Percentiles rank a stretch among this genome's conserved stretches.
Evolutionary conservation across 2,329 filamentous ascomycete genomes (phyloP).

Genomic region (Hymenotorrendiella dingleyae): DNA sequence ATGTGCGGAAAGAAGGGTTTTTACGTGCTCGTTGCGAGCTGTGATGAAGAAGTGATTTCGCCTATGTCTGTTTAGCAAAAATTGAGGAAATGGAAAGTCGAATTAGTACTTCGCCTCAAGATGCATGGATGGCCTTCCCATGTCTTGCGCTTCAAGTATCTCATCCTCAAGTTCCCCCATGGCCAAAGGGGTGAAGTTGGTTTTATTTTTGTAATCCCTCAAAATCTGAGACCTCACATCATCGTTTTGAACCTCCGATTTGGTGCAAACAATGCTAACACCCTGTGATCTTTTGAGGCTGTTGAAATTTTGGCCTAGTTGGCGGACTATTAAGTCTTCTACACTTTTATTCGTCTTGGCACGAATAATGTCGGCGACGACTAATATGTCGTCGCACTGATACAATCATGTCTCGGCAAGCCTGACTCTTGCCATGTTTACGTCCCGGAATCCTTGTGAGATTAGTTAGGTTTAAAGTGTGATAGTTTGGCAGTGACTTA

Average conservation of each 20-base stretch:
- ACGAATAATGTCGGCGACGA: slow-evolving; percentile 11
- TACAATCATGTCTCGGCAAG: slow-evolving; percentile 12
- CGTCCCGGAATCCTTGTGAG: slow-evolving; percentile 11
- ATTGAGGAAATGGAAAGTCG: not conserved
- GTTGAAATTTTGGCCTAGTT: slow-evolving; percentile 11
- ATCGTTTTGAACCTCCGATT: slow-evolving; percentile 10
- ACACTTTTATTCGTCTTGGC: slow-evolving; percentile 11
- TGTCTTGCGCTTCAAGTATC: not conserved
- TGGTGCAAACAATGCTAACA: slow-evolving; percentile 13
- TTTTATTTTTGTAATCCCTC: slow-evolving; percentile 8
- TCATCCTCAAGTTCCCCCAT: not conserved
- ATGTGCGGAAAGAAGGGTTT: not conserved
- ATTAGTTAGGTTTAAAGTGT: not conserved
- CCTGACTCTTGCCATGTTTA: slow-evolving; percentile 12
- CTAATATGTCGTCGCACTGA: slow-evolving; percentile 13
- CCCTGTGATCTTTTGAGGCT: slow-evolving; percentile 10
- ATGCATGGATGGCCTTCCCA: not conserved
- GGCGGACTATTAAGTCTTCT: slow-evolving; percentile 5
- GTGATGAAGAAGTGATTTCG: slow-evolving; percentile 8
- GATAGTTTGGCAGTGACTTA: not conserved
- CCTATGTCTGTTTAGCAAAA: slow-evolving; percentile 7
- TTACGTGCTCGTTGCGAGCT: slow-evolving; percentile 10
- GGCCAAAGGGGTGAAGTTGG: slow-evolving; percentile 5
- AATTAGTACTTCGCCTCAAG: slow-evolving; percentile 2
- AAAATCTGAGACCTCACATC: slow-evolving; percentile 3